A percentile compares a stretch with the other conserved stretches of the same genome.
Conservation (phyloP, 495 filamentous ascomycete genomes). For the Alectoria sarmentosa region DNA sequence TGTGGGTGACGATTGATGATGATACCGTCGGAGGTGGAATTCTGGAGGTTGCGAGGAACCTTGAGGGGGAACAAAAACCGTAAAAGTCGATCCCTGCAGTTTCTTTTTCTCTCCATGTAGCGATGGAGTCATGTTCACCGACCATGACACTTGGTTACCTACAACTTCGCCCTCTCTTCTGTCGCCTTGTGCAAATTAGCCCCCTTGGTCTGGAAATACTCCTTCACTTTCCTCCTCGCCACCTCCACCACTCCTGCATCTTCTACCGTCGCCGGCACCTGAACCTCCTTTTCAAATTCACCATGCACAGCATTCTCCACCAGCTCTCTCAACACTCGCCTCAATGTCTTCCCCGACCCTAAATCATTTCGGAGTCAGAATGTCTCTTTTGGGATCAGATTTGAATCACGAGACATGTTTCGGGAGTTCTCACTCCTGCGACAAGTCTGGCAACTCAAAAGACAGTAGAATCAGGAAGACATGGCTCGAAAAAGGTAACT, state of each 20-base stretch:
- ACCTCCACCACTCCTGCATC: conserved; percentile 51
- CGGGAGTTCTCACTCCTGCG: no score
- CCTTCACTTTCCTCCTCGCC: conserved; percentile 45
- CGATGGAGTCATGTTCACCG: background rate
- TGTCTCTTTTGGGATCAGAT: no score
- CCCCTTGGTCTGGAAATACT: conserved; percentile 49
- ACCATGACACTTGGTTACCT: background rate
- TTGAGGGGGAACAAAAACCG: background rate
- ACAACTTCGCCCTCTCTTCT: conserved; percentile 26
- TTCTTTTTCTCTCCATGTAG: background rate
- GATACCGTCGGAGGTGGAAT: conserved; percentile 10
- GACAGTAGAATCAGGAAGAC: no score
- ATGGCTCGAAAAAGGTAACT: no score
- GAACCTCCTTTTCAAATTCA: conserved; percentile 44
- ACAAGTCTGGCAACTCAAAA: no score
- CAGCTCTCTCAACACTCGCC: conserved; percentile 72
- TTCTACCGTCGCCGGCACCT: conserved; percentile 54
- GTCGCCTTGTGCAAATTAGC: conserved; percentile 18
- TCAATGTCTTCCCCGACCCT: conserved; percentile 78
- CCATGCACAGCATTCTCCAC: conserved; percentile 56
- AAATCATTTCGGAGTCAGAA: no score
- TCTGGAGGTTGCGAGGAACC: conserved; percentile 8
- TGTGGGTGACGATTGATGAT: conserved; percentile 39
- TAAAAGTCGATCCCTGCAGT: background rate
- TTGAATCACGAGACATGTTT: no score